Evolutionary conservation across 495 filamentous ascomycete species (phyloP).

Genomic region (Neurospora tetraspora): DNA sequence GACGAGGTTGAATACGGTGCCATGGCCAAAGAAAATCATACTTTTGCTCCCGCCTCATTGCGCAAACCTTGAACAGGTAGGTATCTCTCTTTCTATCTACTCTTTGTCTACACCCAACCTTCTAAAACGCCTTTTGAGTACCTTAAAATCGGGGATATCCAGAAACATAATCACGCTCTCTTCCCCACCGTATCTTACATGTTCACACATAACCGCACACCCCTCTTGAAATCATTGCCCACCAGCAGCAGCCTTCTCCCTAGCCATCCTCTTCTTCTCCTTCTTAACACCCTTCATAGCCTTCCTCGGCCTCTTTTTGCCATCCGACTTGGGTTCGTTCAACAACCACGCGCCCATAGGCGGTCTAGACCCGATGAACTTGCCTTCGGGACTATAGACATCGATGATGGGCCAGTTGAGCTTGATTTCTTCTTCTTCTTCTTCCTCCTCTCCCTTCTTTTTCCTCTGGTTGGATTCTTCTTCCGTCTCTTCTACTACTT

Average conservation of each 20-base stretch:
- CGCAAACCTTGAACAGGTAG: not conserved
- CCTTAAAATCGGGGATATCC: not conserved
- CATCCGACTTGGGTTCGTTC: slow-evolving; percentile 24
- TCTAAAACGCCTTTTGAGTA: not conserved
- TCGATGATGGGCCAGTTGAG: slow-evolving; percentile 60
- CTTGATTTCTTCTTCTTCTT: slow-evolving; percentile 4
- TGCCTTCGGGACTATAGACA: slow-evolving; percentile 74
- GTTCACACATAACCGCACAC: not conserved
- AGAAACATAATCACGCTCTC: not conserved
- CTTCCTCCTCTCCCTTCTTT: not conserved
- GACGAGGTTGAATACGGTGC: too few species aligned
- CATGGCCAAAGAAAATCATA: not conserved
- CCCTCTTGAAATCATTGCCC: not conserved
- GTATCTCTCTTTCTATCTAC: not conserved
- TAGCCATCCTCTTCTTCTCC: slow-evolving; percentile 26
- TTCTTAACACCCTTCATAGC: slow-evolving; percentile 55
- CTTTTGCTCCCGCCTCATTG: not conserved
- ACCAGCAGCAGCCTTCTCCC: slow-evolving; percentile 1
- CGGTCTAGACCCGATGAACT: slow-evolving; percentile 54
- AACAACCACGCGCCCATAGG: slow-evolving; percentile 67
- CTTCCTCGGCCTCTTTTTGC: slow-evolving; percentile 35
- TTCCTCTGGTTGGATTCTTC: slow-evolving; percentile 5
- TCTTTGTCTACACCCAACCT: not conserved
- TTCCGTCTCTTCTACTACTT: not conserved
- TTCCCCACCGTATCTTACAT: not conserved